A percentile compares a stretch with the other conserved stretches of the same genome.
Evolutionary conservation across 345 rosid genomes (phyloP).

Genomic region (Sonneratia alba): DNA sequence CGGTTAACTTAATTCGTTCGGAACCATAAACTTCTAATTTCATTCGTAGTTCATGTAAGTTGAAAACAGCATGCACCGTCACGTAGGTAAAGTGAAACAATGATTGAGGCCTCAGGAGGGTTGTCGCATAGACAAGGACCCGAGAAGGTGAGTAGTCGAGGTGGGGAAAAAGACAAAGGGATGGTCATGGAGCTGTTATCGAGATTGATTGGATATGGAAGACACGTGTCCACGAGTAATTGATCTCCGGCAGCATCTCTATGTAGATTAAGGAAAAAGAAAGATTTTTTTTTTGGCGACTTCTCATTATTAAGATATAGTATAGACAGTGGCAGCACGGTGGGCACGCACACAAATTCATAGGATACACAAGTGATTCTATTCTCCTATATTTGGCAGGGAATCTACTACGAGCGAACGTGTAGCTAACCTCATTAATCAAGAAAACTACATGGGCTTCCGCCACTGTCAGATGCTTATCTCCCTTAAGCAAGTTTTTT

Average conservation of each 20-base stretch:
- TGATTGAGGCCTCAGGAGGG: neutral
- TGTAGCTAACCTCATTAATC: neutral
- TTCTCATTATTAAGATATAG: neutral
- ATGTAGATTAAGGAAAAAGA: neutral
- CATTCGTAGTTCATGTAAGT: too few species aligned
- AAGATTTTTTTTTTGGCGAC: too few species aligned
- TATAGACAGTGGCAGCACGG: neutral
- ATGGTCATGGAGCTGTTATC: neutral
- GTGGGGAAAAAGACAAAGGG: neutral
- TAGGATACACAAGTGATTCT: neutral
- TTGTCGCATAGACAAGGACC: neutral
- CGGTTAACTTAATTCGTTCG: too few species aligned
- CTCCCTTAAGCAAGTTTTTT: too few species aligned
- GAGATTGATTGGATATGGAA: too few species aligned
- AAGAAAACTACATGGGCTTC: too few species aligned
- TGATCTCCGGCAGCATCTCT: neutral
- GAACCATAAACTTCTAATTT: too few species aligned
- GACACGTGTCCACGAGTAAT: neutral
- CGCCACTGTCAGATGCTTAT: too few species aligned
- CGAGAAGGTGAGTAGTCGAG: neutral
- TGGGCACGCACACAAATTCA: neutral
- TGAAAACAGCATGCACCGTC: too few species aligned
- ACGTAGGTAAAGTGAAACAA: neutral
- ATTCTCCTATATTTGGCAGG: conserved; percentile 1
- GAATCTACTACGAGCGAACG: neutral